Evolutionary conservation across 2,329 filamentous ascomycete genomes (phyloP).

Genomic region (Bisporella sp.): DNA sequence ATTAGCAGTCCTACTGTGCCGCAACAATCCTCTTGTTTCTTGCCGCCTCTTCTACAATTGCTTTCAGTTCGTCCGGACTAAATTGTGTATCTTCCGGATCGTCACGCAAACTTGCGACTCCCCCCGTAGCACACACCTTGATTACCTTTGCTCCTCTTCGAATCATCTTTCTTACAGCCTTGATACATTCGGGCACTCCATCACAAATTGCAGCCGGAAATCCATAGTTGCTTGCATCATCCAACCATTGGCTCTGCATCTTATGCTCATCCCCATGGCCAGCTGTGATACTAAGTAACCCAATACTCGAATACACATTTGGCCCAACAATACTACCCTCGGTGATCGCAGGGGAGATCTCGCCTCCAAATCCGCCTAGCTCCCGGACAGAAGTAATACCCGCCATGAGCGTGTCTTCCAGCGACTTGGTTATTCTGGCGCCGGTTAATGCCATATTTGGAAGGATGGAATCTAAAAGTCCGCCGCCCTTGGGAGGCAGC

Average conservation of each 20-base stretch:
- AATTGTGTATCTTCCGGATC: slow-evolving; percentile 37
- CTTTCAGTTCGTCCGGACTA: slow-evolving; percentile 35
- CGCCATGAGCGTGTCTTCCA: slow-evolving; percentile 35
- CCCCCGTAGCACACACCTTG: slow-evolving; percentile 39
- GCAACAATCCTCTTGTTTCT: slow-evolving; percentile 34
- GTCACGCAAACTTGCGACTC: slow-evolving; percentile 36
- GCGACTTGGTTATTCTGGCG: slow-evolving; percentile 34
- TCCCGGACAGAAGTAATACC: slow-evolving; percentile 46
- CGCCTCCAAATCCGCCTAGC: slow-evolving; percentile 38
- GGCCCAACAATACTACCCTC: slow-evolving; percentile 39
- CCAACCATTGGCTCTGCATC: slow-evolving; percentile 29
- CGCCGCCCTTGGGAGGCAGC: slow-evolving; percentile 13
- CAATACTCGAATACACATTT: slow-evolving; percentile 40
- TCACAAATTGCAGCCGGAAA: slow-evolving; percentile 33
- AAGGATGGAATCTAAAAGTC: neutral
- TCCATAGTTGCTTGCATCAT: slow-evolving; percentile 27
- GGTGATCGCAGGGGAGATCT: slow-evolving; percentile 35
- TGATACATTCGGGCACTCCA: slow-evolving; percentile 38
- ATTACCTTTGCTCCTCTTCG: slow-evolving; percentile 41
- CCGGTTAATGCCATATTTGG: slow-evolving; percentile 29
- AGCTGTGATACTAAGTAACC: slow-evolving; percentile 38
- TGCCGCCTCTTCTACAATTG: slow-evolving; percentile 37
- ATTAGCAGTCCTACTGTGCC: slow-evolving; percentile 23
- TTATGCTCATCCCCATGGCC: slow-evolving; percentile 41
- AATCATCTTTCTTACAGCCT: slow-evolving; percentile 35